Evolutionary conservation across 495 filamentous ascomycete genomes (phyloP), one percentile per base, ranked within the genome.

Genomic region (Aspergillus sclerotioniger): DNA sequence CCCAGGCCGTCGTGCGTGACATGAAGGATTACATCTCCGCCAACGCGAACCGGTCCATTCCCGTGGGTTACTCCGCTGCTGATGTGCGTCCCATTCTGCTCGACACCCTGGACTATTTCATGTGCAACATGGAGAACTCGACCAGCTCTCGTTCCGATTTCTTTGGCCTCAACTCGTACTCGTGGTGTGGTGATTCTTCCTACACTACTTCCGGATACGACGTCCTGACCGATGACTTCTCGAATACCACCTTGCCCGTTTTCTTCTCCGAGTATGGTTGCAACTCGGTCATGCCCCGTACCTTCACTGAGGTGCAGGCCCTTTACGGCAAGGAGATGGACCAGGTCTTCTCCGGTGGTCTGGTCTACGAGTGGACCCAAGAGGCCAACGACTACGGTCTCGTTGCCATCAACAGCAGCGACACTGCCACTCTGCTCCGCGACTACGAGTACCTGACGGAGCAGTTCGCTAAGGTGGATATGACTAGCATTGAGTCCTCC

Each of bases 261-360:
- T 96, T 98, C 84, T 96, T 95, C 81, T 93, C 90, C 63, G 94
- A 98, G 74, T 98, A 89, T 59, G 94, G 94, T 59, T 98, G 94
- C 82, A 98, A 96, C 81, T 76, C 82, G 21, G 84, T 87, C 29
- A 73, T 75, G 37, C 92, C 93, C 16, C 90, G 94, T 67, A 61
- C 83, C 59, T 98, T 96, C 78, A 85, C 84, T 59, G 93, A 98
- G 71, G 88, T 96, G 15, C 73, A 74, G 53, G 82, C 87, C 44
- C 80, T 98, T 63, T 96, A 98, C 72, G 83, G 91, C 56, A 60
- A 78, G 25, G 71, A 94, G 51, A 96, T 98, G 91, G 87, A 83
- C 21, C 74, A 75, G 56, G 77, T 85, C 35, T 86, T 97, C 74
- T 90, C 88, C 21, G 93, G 93, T 58, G 93, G 94, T 60, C 73